A percentile compares a stretch with the other conserved stretches of the same genome.
These are phyloP conservation scores for Echeveria elegans DNA, from an alignment of 164 flowering plant species.

Conservation along the genomic window DNA sequence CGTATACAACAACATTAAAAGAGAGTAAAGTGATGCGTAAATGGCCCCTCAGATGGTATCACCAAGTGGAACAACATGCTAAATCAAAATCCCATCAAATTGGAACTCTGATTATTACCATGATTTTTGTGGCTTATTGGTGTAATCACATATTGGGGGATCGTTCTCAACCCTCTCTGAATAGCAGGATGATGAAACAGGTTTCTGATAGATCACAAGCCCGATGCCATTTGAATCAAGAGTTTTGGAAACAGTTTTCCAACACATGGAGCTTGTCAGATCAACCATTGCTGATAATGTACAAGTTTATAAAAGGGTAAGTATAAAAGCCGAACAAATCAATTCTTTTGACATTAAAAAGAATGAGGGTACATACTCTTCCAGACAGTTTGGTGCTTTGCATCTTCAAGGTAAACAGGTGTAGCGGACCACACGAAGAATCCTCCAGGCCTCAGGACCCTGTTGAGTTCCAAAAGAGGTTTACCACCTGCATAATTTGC, in stretches of 20 bases:
- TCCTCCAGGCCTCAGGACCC: conserved; percentile 94
- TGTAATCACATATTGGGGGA: conserved; percentile 64
- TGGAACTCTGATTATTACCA: conserved; percentile 36
- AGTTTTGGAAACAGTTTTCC: conserved; percentile 59
- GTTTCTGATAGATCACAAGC: conserved; percentile 85
- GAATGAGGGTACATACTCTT: conserved; percentile 40
- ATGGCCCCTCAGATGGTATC: not conserved
- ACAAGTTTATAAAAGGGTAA: conserved; percentile 10
- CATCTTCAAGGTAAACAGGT: conserved; percentile 74
- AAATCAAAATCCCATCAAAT: not conserved
- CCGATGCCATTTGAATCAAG: conserved; percentile 52
- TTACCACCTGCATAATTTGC: conserved; percentile 58
- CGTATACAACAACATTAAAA: conserved; percentile 2
- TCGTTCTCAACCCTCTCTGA: conserved; percentile 34
- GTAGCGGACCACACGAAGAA: conserved; percentile 93
- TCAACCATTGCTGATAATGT: conserved; percentile 69
- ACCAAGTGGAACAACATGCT: not conserved
- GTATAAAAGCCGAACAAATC: not conserved
- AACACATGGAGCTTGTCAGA: conserved; percentile 77
- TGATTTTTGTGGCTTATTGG: conserved; percentile 26
- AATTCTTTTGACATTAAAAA: not conserved
- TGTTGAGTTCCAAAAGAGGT: conserved; percentile 76
- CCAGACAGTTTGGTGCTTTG: conserved; percentile 57
- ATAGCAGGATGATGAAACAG: conserved; percentile 66
- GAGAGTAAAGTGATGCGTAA: not conserved